Percentiles rank a stretch among this genome's conserved stretches.
Evolutionary conservation across 306 rosid genomes (phyloP).

Genomic region (Lagenaria siceraria): DNA sequence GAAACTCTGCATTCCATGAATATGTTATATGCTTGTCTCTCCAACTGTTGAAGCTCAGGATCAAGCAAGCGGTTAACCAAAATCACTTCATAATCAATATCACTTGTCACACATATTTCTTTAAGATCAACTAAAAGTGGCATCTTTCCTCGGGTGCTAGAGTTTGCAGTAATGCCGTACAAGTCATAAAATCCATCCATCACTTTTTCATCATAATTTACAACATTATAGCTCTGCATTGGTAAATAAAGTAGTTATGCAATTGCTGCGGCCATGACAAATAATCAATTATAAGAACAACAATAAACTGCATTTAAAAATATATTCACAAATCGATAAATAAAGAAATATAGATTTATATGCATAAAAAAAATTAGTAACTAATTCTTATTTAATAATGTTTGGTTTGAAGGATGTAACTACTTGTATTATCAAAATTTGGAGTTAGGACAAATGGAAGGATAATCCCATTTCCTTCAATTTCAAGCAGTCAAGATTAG

Average conservation of each 20-base stretch:
- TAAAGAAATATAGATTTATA: neutral
- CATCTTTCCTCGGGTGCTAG: constrained; percentile 72
- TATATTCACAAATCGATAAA: neutral
- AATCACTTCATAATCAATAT: constrained; percentile 71
- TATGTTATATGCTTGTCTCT: constrained; percentile 40
- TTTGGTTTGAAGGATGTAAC: neutral
- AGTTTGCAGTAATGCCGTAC: constrained; percentile 50
- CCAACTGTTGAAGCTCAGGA: constrained; percentile 59
- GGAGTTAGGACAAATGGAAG: neutral
- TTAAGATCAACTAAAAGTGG: constrained; percentile 79
- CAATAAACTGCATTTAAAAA: neutral
- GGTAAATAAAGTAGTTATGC: neutral
- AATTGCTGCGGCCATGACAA: neutral
- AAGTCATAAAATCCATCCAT: constrained; percentile 94
- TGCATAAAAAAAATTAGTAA: neutral
- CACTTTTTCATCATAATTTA: constrained; percentile 76
- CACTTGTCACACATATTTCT: constrained; percentile 35
- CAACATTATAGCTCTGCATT: constrained; percentile 69
- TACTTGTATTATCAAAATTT: neutral
- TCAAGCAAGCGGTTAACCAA: constrained; percentile 63
- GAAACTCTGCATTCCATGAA: constrained; percentile 38
- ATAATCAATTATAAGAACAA: neutral
- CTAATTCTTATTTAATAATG: neutral
- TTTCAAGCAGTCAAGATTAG: neutral
- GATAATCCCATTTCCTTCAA: neutral